Evolutionary conservation across 352 stramenopile species (phyloP).

Genomic region (Phytopythium boreale): DNA sequence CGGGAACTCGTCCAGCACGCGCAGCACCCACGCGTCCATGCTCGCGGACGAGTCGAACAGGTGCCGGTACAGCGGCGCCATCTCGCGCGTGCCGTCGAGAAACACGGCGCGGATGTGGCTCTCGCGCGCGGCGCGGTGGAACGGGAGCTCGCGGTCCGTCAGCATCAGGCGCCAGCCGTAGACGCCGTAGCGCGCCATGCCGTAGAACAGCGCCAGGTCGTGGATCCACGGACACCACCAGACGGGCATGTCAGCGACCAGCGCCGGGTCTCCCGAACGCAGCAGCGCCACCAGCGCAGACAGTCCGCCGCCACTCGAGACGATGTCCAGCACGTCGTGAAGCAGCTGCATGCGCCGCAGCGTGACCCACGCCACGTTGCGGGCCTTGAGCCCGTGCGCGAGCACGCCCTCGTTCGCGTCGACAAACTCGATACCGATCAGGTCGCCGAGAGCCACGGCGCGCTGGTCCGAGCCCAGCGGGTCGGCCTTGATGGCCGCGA

Average conservation of each 20-base stretch:
- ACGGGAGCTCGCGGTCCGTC: conserved; percentile 67
- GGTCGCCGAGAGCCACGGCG: conserved; percentile 60
- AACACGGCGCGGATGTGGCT: conserved; percentile 73
- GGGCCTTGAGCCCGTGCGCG: conserved; percentile 81
- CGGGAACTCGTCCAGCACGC: conserved; percentile 70
- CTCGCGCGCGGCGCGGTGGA: conserved; percentile 64
- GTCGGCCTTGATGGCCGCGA: conserved; percentile 78
- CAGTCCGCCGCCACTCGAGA: conserved; percentile 32
- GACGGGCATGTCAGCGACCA: conserved; percentile 78
- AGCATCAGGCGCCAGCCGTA: conserved; percentile 69
- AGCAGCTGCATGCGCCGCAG: conserved; percentile 75
- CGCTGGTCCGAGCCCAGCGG: conserved; percentile 75
- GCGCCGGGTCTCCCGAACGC: conserved; percentile 48
- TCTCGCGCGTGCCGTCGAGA: conserved; percentile 51
- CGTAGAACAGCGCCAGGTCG: conserved; percentile 72
- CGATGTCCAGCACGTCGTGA: conserved; percentile 61
- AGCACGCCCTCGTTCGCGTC: conserved; percentile 81
- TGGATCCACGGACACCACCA: conserved; percentile 91
- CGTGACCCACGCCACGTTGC: conserved; percentile 80
- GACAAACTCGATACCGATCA: conserved; percentile 86
- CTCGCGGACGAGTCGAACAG: conserved; percentile 43
- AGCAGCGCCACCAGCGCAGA: conserved; percentile 44
- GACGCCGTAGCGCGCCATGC: conserved; percentile 77
- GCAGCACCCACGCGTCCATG: conserved; percentile 57
- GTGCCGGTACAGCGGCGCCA: conserved; percentile 60